Base-by-base conservation (phyloP, 2,329 filamentous ascomycete genomes). In the Aspergillus fructus region DNA sequence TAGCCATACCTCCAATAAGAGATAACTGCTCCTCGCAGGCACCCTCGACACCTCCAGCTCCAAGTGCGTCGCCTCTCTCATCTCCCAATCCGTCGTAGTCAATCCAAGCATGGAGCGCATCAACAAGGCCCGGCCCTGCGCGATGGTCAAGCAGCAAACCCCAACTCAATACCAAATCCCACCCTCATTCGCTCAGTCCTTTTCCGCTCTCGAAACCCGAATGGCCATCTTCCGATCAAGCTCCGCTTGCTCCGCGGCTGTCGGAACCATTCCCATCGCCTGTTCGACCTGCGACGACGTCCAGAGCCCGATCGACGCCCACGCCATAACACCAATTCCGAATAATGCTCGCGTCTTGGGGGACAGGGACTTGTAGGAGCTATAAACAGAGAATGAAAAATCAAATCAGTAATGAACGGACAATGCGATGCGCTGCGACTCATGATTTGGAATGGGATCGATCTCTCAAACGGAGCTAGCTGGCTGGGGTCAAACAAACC, bases 251-350 rank as follows among this genome's bases (percentile, higher is more conserved):
- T 96, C 91, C 68, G 89, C 80, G 60, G 90, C 86, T 1, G 86
- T 88, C 1, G 92, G 85, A 40, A 83, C 86, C 72, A 91, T 83
- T 6, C 89, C 89, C 59, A 93, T 82, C 42, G 82, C 85, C 69
- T 89, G 83, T 75, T 93, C 92, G 15, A 88, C 85, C 56, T 81
- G 81, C 69, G 93, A 89, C 5, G 89, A 86, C 17, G 90, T 69
- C 69, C 88, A 87, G n/a, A 94, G 81, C 15, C 91, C 93, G 41
- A 85, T 77, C 41, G 80, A 77, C 13, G 90, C 91, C 85, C 91
- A 96, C 34, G 84, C 84, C 68, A 96, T 85, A 63, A 96, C 76
- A 65, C 86, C 89, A 49, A 86, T 71, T 64, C 93, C 93, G 61
- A 96, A 81, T 48, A 87, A 76, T 42, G 90, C 76, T 56, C 89